Base-by-base conservation (phyloP, 768 basidiomycete genomes). In the Mycena filopes region DNA sequence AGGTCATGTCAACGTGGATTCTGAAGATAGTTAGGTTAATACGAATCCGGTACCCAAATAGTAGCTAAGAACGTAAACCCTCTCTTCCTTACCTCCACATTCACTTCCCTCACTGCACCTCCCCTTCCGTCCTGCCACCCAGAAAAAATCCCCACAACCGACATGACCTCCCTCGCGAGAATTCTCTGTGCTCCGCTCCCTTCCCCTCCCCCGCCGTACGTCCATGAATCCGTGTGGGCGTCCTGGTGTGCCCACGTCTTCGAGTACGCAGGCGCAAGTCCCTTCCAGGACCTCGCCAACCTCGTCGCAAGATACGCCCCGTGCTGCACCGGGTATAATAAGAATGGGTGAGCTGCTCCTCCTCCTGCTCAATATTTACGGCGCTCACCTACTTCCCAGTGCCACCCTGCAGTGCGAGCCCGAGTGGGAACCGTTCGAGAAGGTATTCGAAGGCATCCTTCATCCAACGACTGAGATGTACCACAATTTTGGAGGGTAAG, bases 221-320 rank as follows among this genome's bases (percentile, higher is more conserved):
- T 43, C 31, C 40, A n/a, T 29, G 41, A 57, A 31, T 43, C 26
- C 21, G 15, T 55, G 62, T 18, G 41, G 47, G 4, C 55, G 48
- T 23, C 28, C n/a, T 20, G 62, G 62, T 63, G 62, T 48, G 31
- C 12, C 49, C 43, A 58, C 48, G 26, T 51, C 41, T 53, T 40
- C 55, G n/a, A 40, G 25, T 64, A 40, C 26, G 4, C 4, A 1
- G 56, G 63, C 1, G 12, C 21, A 2, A 53, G 46, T 8, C 63
- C 56, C 2, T 47, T 64, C 43, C 16, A 51, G 18, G 31, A 23
- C 3, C 31, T 64, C 12, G 55, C 41, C 25, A 26, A 11, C 21
- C 38, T 56, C 1, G 40, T 56, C 1, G 47, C 47, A 16, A 25
- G 20, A 3, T 54, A 56, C 46, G 26, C 20, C 1, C 49, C 55